Conservation (phyloP, 1,139 yeast species). For the Pichia sp. region DNA sequence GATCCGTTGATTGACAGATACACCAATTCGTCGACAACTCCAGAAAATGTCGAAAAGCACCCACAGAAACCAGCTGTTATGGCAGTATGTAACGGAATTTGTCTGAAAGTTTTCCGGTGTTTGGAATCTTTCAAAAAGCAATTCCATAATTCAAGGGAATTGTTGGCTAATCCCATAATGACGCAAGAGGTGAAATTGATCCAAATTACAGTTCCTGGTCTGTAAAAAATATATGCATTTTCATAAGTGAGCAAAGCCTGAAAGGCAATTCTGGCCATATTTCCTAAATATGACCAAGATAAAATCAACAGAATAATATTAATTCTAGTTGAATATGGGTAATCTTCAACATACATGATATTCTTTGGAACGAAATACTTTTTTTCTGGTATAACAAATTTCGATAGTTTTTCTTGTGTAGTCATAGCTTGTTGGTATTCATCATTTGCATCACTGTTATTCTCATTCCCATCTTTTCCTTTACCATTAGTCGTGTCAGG, state of each 20-base stretch:
- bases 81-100: constrained; percentile 47
- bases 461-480: too few species aligned
- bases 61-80: constrained; percentile 84
- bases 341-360: constrained; percentile 3
- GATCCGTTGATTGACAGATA: constrained; percentile 35
- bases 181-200: constrained; percentile 73
- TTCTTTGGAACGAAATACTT: neutral
- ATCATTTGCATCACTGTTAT: neutral
- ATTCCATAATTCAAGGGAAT: constrained; percentile 2
- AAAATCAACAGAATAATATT: constrained; percentile 2
- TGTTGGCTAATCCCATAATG: constrained; percentile 45
- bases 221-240: constrained; percentile 7
- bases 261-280: constrained; percentile 23
- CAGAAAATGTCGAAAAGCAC: constrained; percentile 71
- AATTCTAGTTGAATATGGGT: constrained; percentile 1
- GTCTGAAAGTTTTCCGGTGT: constrained; percentile 25
- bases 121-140: constrained; percentile 1
- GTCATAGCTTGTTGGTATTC: neutral
- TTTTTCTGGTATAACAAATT: neutral
- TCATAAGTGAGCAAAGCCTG: constrained; percentile 8
- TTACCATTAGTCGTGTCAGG: too few species aligned
- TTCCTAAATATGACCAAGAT: constrained; percentile 16
- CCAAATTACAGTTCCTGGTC: constrained; percentile 37
- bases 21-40: constrained; percentile 57
- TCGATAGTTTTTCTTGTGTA: neutral